Conservation (phyloP, 2,329 filamentous ascomycete genomes). For the Trichoderma koningii region DNA sequence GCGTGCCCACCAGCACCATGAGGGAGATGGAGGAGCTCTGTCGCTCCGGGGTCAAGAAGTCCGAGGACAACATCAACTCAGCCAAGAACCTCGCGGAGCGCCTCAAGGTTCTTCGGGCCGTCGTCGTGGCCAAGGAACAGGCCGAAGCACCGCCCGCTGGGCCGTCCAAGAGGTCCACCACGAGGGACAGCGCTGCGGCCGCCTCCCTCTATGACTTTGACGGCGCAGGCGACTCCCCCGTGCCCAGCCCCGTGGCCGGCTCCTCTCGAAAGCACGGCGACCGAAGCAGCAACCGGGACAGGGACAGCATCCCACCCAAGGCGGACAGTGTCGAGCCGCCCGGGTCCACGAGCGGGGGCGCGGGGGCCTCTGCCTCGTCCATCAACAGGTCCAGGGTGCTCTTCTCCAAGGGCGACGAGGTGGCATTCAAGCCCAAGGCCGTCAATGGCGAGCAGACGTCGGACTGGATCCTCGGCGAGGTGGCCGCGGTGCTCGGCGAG, state of each 20-base stretch:
- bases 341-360: slow-evolving; percentile 43
- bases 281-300: slow-evolving; percentile 44
- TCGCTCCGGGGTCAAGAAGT: slow-evolving; percentile 46
- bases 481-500: slow-evolving; percentile 73
- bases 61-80: slow-evolving; percentile 43
- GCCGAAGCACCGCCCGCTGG: slow-evolving; percentile 39
- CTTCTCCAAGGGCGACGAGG: slow-evolving; percentile 64
- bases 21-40: slow-evolving; percentile 48
- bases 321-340: slow-evolving; percentile 60
- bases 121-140: slow-evolving; percentile 49
- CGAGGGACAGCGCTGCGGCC: slow-evolving; percentile 34
- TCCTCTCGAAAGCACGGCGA: slow-evolving; percentile 43
- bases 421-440: slow-evolving; percentile 65
- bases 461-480: slow-evolving; percentile 76
- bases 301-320: slow-evolving; percentile 58
- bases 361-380: slow-evolving; percentile 30
- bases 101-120: slow-evolving; percentile 47
- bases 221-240: slow-evolving; percentile 48
- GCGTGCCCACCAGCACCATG: slow-evolving; percentile 43
- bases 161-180: slow-evolving; percentile 36
- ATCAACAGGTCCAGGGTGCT: slow-evolving; percentile 53
- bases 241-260: slow-evolving; percentile 47
- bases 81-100: slow-evolving; percentile 47
- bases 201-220: slow-evolving; percentile 50
- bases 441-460: slow-evolving; percentile 49